Conservation (phyloP, 108 stramenopile species). For the Skeletonema potamos region DNA sequence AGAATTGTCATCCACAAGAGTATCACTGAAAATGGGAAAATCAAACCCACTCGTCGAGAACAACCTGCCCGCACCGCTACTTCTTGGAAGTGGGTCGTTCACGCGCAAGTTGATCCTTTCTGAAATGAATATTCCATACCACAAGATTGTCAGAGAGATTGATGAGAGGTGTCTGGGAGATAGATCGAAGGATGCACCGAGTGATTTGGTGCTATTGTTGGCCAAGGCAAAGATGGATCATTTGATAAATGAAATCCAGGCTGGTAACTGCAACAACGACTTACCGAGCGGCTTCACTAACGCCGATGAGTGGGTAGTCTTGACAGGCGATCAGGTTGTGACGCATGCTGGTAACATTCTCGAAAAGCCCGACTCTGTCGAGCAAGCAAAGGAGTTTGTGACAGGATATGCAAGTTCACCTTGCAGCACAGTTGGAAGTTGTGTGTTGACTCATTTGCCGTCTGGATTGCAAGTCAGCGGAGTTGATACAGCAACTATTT, state of each 20-base stretch:
- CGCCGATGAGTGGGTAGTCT: slow-evolving; percentile 51
- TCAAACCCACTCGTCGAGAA: slow-evolving; percentile 25
- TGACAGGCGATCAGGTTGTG: slow-evolving; percentile 88
- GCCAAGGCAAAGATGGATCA: slow-evolving; percentile 80
- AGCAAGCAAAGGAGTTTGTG: slow-evolving; percentile 73
- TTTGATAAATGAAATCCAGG: slow-evolving; percentile 9
- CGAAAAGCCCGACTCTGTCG: slow-evolving; percentile 73
- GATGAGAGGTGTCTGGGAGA: slow-evolving; percentile 79
- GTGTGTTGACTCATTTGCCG: slow-evolving; percentile 72
- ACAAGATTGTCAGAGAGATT: slow-evolving; percentile 69
- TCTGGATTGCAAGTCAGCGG: slow-evolving; percentile 68
- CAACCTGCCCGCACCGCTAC: slow-evolving; percentile 61
- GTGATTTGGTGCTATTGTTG: slow-evolving; percentile 57
- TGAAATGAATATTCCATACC: slow-evolving; percentile 78
- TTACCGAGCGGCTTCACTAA: slow-evolving; percentile 22
- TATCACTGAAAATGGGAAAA: not conserved
- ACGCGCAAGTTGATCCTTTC: slow-evolving; percentile 79
- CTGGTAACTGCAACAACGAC: slow-evolving; percentile 40
- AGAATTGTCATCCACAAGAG: not conserved
- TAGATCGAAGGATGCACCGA: slow-evolving; percentile 43
- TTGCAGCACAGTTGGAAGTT: slow-evolving; percentile 74
- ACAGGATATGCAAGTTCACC: slow-evolving; percentile 51
- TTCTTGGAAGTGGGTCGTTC: slow-evolving; percentile 78
- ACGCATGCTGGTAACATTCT: slow-evolving; percentile 65
- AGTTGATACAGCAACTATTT: slow-evolving; percentile 77